Evolutionary conservation across 345 rosid genomes (phyloP).

Genomic region (Arabidopsis thaliana): DNA sequence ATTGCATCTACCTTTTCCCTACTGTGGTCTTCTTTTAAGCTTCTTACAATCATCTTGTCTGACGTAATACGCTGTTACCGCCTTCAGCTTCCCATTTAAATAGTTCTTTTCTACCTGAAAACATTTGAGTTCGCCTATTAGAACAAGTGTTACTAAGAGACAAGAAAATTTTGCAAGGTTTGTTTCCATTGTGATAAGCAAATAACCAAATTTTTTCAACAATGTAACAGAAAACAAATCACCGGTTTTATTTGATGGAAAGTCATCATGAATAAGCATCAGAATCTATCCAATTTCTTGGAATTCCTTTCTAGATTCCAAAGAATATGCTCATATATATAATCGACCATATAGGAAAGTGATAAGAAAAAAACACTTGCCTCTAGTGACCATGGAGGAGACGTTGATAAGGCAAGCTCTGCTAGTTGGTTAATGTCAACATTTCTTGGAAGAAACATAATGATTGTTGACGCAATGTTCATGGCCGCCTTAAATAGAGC

Average conservation of each 20-base stretch:
- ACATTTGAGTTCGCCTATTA: constrained; percentile 25
- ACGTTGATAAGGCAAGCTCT: constrained; percentile 65
- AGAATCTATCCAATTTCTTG: not conserved
- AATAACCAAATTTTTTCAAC: too few species aligned
- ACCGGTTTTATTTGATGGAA: not conserved
- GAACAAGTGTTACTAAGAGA: not conserved
- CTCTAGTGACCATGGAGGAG: constrained; percentile 78
- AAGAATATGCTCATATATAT: not conserved
- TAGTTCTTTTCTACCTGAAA: constrained; percentile 84
- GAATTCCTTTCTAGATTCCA: not conserved
- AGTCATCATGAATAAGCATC: not conserved
- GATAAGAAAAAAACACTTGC: constrained; percentile 42
- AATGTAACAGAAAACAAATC: too few species aligned
- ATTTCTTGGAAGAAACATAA: constrained; percentile 92
- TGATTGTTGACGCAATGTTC: constrained; percentile 64
- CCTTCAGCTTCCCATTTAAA: constrained; percentile 86
- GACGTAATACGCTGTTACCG: constrained; percentile 88
- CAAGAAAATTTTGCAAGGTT: too few species aligned
- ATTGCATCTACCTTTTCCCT: not conserved
- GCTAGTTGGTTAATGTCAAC: constrained; percentile 82
- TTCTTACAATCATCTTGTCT: constrained; percentile 33
- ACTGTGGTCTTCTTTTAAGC: not conserved
- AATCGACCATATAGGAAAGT: not conserved
- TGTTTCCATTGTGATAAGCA: too few species aligned
- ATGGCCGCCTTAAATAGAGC: constrained; percentile 67